Evolutionary conservation across 1,284 basidiomycete genomes (phyloP), one percentile per base, ranked within the genome.

Genomic region (Trametes pubescens): DNA sequence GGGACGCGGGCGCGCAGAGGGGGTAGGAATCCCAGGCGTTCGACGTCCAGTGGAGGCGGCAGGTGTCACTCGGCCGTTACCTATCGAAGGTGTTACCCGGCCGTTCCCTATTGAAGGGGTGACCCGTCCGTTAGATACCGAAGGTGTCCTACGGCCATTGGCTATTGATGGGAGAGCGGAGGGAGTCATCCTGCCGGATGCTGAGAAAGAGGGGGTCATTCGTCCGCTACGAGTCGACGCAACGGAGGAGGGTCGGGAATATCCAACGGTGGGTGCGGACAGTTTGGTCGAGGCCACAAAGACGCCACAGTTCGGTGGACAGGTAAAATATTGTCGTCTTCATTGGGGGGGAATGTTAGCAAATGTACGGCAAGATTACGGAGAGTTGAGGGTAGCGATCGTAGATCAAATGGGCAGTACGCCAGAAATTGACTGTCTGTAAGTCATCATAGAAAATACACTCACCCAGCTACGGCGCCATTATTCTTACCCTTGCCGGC

Each of bases 401-500:
- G 29, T 8, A 32, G 29, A 8, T 32, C 3, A 8, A 32, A 32
- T 32, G 29, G 8, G 8, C 29, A 32, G 29, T 32, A 32, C 29
- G 29, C 29, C 29, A 32, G 29, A 32, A 32, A 3, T 4, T 32
- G 29, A 8, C 8, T 32, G 38, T 13, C 38, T 40, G 38, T 13
- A 13, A 40, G 29, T 32, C 29, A 4, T 32, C 29, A 32, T 32
- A 26, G n/a, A 24, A 49, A 55, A 32, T 38, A 24, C 21, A 63
- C 94, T 82, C 74, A 97, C 95, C 93, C 94, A 68, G 84, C 86
- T 3, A 98, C 95, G 49, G 87, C 87, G 22, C 97, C 97, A 73
- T 99, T 89, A 73, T 99, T 99, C 81, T 99, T 99, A 2, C 97
- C 97, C 75, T 93, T 93, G n/a, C 97, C 96, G 16, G 83, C 78